Evolutionary conservation across 352 stramenopile genomes (phyloP).

Genomic region (Phytopythium cucurbitacearum): DNA sequence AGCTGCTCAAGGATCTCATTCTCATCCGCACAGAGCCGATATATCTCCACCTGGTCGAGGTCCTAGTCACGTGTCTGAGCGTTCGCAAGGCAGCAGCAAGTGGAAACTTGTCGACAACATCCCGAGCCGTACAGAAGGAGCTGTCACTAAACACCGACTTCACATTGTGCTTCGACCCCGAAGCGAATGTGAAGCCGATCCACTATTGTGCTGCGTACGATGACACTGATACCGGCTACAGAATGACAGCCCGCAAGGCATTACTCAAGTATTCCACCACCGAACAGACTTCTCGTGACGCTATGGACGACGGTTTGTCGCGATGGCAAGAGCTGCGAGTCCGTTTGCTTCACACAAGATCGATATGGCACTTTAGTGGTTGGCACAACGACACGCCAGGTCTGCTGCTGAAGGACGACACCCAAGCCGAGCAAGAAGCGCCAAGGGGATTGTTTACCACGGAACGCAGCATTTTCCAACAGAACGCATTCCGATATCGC

Average conservation of each 20-base stretch:
- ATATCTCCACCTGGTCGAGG: slow-evolving; percentile 47
- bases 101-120: slow-evolving; percentile 4
- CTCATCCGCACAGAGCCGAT: slow-evolving; percentile 57
- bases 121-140: slow-evolving; percentile 12
- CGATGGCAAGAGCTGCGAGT: slow-evolving; percentile 29
- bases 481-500: slow-evolving; percentile 25
- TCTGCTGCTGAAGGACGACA: not conserved
- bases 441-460: not conserved
- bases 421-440: not conserved
- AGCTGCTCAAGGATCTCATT: slow-evolving; percentile 67
- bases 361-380: slow-evolving; percentile 36
- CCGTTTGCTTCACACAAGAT: slow-evolving; percentile 32
- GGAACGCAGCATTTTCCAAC: slow-evolving; percentile 46
- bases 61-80: slow-evolving; percentile 39
- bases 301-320: slow-evolving; percentile 29
- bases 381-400: slow-evolving; percentile 14
- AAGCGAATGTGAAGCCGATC: slow-evolving; percentile 2
- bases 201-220: slow-evolving; percentile 10
- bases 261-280: slow-evolving; percentile 36
- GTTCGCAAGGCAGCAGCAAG: slow-evolving; percentile 37
- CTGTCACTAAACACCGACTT: slow-evolving; percentile 33
- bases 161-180: slow-evolving; percentile 15
- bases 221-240: slow-evolving; percentile 9
- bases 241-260: slow-evolving; percentile 29
- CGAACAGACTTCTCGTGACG: slow-evolving; percentile 26